Evolutionary conservation across 148 eudicot species (phyloP), one percentile per base, ranked within the genome.

Genomic region (Rhododendron henanense): DNA sequence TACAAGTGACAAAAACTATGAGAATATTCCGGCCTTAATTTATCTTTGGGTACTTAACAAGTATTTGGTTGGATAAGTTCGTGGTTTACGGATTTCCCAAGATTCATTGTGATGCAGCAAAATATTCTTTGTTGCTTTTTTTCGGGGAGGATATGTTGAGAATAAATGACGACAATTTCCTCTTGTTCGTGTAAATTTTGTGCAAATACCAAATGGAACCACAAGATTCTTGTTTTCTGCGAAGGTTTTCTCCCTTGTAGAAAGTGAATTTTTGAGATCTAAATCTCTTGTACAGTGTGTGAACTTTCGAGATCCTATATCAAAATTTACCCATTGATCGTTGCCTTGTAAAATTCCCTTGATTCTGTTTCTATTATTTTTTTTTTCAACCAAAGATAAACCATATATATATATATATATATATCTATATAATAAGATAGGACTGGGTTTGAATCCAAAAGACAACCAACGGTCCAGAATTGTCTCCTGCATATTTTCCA

Each of bases 21-120:
- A 95, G 91, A 88, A 95, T 97, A 51, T 97, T 90, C 45, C 98
- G 98, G 35, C 99, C 99, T 25, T 97, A 93, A 55, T 18, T 86
- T 18, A 23, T 67, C 21, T 55, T 69, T 16, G 10, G 85, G 45
- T 55, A 45, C 74, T 81, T 48, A 61, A 71, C 79, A 84, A 11
- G 61, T 71, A 83, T 67, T 45, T 25, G 18, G 23, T 67, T 65
- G 16, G 75, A 25, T 28, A 28, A 28, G 31, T 15, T 25, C 16
- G 37, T 71, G 79, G 16, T 44, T 39, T 45, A 31, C 44, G 45
- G 47, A 41, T 51, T 74, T 8, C 21, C 63, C 79, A 35, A 18
- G 1, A 45, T 48, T 69, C 55, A 67, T 69, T 73, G 45, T 48
- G 61, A 48, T 71, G 79, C 53, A 4, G 35, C 21, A 11, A 83